These are phyloP conservation scores for Phytopythium kandeliae DNA, from an alignment of 352 stramenopile species.

Conservation along the genomic window DNA sequence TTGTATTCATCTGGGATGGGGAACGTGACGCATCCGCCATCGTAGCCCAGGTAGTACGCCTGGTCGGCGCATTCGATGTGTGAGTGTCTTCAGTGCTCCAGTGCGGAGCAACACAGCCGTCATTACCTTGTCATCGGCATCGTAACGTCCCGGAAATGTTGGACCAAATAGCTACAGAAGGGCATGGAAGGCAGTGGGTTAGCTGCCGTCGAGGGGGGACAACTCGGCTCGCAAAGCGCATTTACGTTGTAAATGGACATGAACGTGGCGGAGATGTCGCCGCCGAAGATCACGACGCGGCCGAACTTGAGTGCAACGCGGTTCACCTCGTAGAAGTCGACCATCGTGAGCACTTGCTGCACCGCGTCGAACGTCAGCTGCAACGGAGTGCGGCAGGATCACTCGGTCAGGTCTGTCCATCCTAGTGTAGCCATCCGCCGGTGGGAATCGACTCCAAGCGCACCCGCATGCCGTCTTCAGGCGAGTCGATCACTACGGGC, in stretches of 20 bases:
- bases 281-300: constrained; percentile 79
- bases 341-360: constrained; percentile 55
- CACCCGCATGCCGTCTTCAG: constrained; percentile 68
- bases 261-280: constrained; percentile 72
- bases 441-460: too few species aligned
- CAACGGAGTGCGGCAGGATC: not conserved
- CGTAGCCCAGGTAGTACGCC: constrained; percentile 72
- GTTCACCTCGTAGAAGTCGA: constrained; percentile 83
- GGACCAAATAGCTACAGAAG: constrained; percentile 64
- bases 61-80: constrained; percentile 9
- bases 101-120: too few species aligned
- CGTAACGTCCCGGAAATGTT: constrained; percentile 76
- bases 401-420: too few species aligned
- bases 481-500: constrained; percentile 55
- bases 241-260: constrained; percentile 86
- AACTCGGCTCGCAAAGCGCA: not conserved
- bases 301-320: constrained; percentile 73
- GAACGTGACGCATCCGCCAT: constrained; percentile 69
- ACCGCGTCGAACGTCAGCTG: constrained; percentile 68
- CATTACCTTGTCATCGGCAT: constrained; percentile 48
- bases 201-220: not conserved
- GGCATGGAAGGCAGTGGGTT: not conserved
- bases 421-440: too few species aligned
- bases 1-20: constrained; percentile 70
- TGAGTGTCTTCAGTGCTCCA: not conserved